Conservation (phyloP, 768 basidiomycete genomes). For the Kwoniella sp. region DNA sequence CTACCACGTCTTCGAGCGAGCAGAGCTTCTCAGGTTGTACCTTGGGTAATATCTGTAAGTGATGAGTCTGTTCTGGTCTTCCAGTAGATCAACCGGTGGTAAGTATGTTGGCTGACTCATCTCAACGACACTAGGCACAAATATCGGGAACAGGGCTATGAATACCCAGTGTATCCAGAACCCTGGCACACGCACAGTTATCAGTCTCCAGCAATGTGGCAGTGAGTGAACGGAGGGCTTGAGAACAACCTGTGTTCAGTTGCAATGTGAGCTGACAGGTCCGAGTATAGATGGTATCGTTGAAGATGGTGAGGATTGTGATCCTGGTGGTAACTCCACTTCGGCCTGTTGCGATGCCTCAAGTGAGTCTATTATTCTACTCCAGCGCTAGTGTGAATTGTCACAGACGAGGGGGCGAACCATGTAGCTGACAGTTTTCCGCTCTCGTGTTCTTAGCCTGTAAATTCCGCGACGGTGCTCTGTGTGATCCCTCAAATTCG, state of each 20-base stretch:
- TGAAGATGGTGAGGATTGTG: slow-evolving; percentile 75
- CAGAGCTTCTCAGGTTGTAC: slow-evolving; percentile 74
- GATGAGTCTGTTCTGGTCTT: too few species aligned
- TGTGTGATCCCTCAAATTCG: slow-evolving; percentile 76
- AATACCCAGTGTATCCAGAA: slow-evolving; percentile 71
- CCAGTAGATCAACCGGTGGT: too few species aligned
- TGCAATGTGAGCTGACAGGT: background rate
- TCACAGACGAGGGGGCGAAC: too few species aligned
- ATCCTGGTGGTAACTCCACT: slow-evolving; percentile 67
- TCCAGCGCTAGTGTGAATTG: too few species aligned
- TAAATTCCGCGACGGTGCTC: slow-evolving; percentile 65
- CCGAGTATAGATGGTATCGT: slow-evolving; percentile 52
- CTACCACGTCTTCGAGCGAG: slow-evolving; percentile 67
- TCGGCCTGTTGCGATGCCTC: slow-evolving; percentile 71
- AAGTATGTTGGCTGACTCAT: background rate
- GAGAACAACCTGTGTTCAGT: too few species aligned
- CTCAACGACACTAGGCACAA: slow-evolving; percentile 60
- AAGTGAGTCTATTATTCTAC: slow-evolving; percentile 52
- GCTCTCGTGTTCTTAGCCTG: slow-evolving; percentile 52
- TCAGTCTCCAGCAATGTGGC: slow-evolving; percentile 50
- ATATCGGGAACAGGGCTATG: slow-evolving; percentile 61
- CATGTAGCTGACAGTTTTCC: background rate
- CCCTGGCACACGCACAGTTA: slow-evolving; percentile 58
- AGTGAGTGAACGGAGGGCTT: too few species aligned
- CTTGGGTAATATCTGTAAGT: slow-evolving; percentile 77